Percentiles rank a stretch among this genome's conserved stretches.
Conservation (phyloP, 164 flowering plant species). For the Echeveria elegans region DNA sequence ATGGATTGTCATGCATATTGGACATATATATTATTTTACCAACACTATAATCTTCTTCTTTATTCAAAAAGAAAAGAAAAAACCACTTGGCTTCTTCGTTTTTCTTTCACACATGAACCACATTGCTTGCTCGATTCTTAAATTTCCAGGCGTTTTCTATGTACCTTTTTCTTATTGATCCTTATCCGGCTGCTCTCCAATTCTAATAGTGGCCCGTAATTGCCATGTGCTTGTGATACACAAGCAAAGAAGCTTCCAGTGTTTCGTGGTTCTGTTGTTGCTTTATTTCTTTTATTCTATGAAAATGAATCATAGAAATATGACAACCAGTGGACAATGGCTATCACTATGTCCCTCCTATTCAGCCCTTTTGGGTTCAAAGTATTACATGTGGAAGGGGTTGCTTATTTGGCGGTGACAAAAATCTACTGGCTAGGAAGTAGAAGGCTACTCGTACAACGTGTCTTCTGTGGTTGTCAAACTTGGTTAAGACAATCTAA, state of each 20-base stretch:
- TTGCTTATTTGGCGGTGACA: background rate
- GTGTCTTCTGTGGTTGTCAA: background rate
- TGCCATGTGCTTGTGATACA: background rate
- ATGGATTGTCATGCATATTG: background rate
- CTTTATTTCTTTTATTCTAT: background rate
- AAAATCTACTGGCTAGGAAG: background rate
- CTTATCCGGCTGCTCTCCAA: background rate
- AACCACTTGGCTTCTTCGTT: background rate
- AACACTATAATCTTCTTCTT: background rate
- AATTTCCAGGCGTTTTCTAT: too few species aligned
- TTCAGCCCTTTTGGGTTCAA: background rate
- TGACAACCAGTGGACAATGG: background rate
- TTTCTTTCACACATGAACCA: background rate
- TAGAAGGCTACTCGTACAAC: too few species aligned
- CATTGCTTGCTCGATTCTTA: background rate
- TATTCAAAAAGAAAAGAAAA: background rate
- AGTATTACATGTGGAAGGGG: background rate
- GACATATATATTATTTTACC: background rate
- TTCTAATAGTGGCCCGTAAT: background rate
- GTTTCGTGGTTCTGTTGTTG: background rate
- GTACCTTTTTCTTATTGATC: background rate
- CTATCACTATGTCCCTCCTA: background rate
- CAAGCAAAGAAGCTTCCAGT: background rate
- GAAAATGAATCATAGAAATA: constrained; percentile 1
- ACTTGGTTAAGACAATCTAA: background rate